These are phyloP conservation scores for Claviceps quebecensis DNA, from an alignment of 2,329 filamentous ascomycete genomes.

Conservation along the genomic window DNA sequence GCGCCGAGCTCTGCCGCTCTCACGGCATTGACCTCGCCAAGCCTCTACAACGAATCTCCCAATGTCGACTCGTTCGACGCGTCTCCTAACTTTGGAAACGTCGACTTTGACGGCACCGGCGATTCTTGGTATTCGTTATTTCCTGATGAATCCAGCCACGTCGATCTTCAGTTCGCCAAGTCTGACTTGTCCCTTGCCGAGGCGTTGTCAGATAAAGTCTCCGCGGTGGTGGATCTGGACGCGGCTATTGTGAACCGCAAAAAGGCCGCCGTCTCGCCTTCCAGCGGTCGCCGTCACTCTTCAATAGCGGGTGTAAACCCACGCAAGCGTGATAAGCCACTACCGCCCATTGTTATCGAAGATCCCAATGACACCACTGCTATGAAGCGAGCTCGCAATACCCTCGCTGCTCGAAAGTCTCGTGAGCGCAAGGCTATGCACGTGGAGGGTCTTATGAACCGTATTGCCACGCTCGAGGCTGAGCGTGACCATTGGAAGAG, in stretches of 20 bases:
- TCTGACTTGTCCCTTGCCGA: slow-evolving; percentile 28
- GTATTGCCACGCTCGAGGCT: slow-evolving; percentile 54
- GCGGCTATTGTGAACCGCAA: slow-evolving; percentile 26
- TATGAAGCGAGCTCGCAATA: slow-evolving; percentile 88
- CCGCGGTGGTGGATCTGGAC: slow-evolving; percentile 24
- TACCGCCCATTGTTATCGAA: slow-evolving; percentile 63
- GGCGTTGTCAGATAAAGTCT: slow-evolving; percentile 35
- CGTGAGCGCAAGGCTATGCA: slow-evolving; percentile 72
- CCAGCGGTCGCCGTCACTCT: slow-evolving; percentile 44
- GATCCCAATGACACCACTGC: slow-evolving; percentile 64
- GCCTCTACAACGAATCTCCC: slow-evolving; percentile 64
- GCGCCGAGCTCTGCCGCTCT: slow-evolving; percentile 70
- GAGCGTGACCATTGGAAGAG: slow-evolving; percentile 54
- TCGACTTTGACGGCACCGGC: slow-evolving; percentile 38
- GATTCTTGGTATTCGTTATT: slow-evolving; percentile 63
- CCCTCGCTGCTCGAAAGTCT: slow-evolving; percentile 84
- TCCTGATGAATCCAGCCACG: slow-evolving; percentile 31
- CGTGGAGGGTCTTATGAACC: slow-evolving; percentile 58
- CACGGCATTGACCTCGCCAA: slow-evolving; percentile 75
- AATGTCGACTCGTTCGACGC: slow-evolving; percentile 62
- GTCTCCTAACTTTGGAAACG: slow-evolving; percentile 59
- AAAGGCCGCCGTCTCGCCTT: slow-evolving; percentile 33
- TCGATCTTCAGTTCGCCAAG: slow-evolving; percentile 14
- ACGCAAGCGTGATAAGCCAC: slow-evolving; percentile 66
- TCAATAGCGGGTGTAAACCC: slow-evolving; percentile 55